Conservation (phyloP, 352 stramenopile species). For the Pythium biforme region DNA sequence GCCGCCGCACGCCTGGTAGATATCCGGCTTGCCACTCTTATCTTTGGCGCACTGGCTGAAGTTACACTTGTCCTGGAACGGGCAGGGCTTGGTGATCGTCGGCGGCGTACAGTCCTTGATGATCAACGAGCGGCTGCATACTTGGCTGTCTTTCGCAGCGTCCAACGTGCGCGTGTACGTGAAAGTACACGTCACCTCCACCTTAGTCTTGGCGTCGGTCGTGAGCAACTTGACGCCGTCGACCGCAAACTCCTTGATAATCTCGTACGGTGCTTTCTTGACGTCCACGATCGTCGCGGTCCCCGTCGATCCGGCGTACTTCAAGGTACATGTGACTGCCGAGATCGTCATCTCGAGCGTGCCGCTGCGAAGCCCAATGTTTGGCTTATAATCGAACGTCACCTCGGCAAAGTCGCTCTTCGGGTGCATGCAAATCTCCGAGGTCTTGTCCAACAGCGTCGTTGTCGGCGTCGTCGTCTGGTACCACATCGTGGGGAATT, state of each 20-base stretch:
- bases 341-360: constrained; percentile 40
- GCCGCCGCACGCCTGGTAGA: constrained; percentile 46
- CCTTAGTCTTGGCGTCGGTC: constrained; percentile 38
- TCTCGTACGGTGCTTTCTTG: constrained; percentile 31
- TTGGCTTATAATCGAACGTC: constrained; percentile 34
- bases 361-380: constrained; percentile 35
- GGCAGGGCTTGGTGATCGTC: constrained; percentile 33
- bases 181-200: constrained; percentile 49
- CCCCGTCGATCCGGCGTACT: constrained; percentile 17
- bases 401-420: constrained; percentile 45
- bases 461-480: constrained; percentile 42
- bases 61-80: constrained; percentile 31
- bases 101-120: constrained; percentile 56
- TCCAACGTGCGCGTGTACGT: constrained; percentile 38
- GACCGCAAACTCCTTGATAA: constrained; percentile 49
- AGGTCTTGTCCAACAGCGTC: constrained; percentile 17
- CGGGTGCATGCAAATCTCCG: constrained; percentile 49
- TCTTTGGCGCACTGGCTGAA: constrained; percentile 30
- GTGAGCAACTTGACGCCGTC: constrained; percentile 41
- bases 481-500: constrained; percentile 72
- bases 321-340: constrained; percentile 36
- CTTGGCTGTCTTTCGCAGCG: constrained; percentile 14
- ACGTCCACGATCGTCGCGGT: constrained; percentile 32
- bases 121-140: constrained; percentile 38
- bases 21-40: constrained; percentile 20